A percentile compares a stretch with the other conserved stretches of the same genome.
phyloP scores from a whole-genome alignment of 148 eudicot species.

The Diospyros kaki region DNA sequence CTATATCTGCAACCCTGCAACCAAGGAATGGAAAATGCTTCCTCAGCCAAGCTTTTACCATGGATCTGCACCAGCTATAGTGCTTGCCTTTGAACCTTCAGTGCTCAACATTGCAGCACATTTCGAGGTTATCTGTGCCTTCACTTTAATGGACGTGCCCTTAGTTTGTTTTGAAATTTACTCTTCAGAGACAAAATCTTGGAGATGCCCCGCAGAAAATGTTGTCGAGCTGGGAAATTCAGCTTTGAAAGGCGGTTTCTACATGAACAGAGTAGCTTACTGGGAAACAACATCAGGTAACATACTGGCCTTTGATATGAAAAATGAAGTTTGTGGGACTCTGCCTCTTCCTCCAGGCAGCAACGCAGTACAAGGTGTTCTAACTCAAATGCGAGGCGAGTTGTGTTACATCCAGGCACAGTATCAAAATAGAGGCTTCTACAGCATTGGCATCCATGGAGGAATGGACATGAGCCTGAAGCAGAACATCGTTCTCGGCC shows the following conservation, averaged over 20 bases:
- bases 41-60: background rate
- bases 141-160: background rate
- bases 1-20: slow-evolving; percentile 10
- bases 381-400: slow-evolving; percentile 3
- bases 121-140: background rate
- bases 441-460: background rate
- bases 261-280: slow-evolving; percentile 2
- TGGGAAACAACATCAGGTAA: slow-evolving; percentile 1
- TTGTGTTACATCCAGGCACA: background rate
- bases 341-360: background rate
- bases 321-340: slow-evolving; percentile 14
- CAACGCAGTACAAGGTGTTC: background rate
- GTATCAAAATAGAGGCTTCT: background rate
- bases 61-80: background rate
- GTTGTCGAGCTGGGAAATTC: background rate
- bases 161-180: background rate
- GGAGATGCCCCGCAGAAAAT: background rate
- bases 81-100: slow-evolving; percentile 1
- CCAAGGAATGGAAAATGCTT: slow-evolving; percentile 4
- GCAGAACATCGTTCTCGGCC: background rate
- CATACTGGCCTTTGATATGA: slow-evolving; percentile 17
- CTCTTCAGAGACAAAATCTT: slow-evolving; percentile 3
- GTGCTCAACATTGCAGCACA: background rate
- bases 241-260: slow-evolving; percentile 9
- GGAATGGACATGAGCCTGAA: slow-evolving; percentile 14